Evolutionary conservation across 306 rosid species (phyloP).

Genomic region (Alnus glutinosa): DNA sequence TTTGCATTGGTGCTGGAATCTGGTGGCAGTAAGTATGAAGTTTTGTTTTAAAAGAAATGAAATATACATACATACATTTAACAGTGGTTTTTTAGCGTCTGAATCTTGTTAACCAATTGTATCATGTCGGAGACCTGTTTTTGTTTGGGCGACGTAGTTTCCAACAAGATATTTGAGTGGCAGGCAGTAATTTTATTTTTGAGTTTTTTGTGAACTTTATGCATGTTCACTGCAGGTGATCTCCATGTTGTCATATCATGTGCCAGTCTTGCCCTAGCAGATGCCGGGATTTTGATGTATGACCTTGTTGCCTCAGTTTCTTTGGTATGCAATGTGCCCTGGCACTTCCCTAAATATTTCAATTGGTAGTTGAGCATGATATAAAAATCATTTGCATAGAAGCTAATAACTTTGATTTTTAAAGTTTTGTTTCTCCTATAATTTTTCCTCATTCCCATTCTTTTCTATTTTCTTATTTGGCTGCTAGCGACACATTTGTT

Average conservation of each 20-base stretch:
- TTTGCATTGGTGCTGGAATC: slow-evolving; percentile 96
- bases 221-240: slow-evolving; percentile 59
- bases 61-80: too few species aligned
- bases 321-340: slow-evolving; percentile 65
- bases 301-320: slow-evolving; percentile 95
- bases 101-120: background rate
- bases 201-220: slow-evolving; percentile 3
- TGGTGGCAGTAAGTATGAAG: slow-evolving; percentile 79
- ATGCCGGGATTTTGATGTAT: slow-evolving; percentile 96
- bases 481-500: slow-evolving; percentile 4
- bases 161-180: slow-evolving; percentile 1
- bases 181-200: slow-evolving; percentile 20
- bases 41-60: background rate
- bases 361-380: background rate
- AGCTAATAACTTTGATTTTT: background rate
- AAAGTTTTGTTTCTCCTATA: background rate
- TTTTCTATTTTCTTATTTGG: background rate
- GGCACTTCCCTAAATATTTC: background rate
- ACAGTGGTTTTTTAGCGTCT: background rate
- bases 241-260: slow-evolving; percentile 91
- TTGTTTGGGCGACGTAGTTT: background rate
- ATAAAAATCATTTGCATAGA: background rate
- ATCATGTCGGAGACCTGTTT: background rate
- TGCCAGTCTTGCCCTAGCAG: slow-evolving; percentile 97
- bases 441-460: background rate